Evolutionary conservation across 306 rosid species (phyloP).

Genomic region (Trifolium repens): DNA sequence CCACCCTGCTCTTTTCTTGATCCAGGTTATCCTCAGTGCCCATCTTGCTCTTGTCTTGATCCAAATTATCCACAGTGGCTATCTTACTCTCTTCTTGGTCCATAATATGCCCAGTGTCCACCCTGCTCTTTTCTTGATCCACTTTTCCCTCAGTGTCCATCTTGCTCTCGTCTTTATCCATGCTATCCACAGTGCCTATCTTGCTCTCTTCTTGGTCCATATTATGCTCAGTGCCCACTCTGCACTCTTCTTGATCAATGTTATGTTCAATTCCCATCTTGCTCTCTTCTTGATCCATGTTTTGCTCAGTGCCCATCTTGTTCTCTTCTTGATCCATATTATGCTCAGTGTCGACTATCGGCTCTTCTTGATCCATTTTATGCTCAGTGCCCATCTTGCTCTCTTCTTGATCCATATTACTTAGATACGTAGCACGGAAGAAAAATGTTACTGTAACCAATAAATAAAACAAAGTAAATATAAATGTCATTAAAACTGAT

Average conservation of each 20-base stretch:
- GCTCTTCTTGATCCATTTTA: constrained; percentile 34
- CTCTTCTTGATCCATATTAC: constrained; percentile 35
- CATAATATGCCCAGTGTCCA: constrained; percentile 16
- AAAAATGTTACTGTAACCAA: constrained; percentile 32
- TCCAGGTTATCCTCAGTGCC: neutral
- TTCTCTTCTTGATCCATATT: no score
- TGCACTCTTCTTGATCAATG: constrained; percentile 34
- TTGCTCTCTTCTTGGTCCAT: constrained; percentile 34
- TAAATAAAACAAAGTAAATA: neutral
- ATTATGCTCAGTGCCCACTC: constrained; percentile 16
- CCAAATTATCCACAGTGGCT: constrained; percentile 8
- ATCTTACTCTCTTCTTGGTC: constrained; percentile 28
- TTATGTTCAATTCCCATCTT: constrained; percentile 13
- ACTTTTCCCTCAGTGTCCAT: constrained; percentile 13
- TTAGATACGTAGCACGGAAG: constrained; percentile 19
- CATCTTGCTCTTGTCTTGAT: constrained; percentile 29
- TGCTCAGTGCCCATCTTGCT: neutral
- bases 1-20: constrained; percentile 28
- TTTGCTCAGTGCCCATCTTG: neutral
- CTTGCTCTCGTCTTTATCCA: constrained; percentile 29
- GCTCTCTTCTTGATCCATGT: constrained; percentile 18
- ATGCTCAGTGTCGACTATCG: neutral
- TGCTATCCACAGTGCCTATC: constrained; percentile 11
- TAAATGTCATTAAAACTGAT: neutral
- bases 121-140: constrained; percentile 33